Evolutionary conservation across 2,329 filamentous ascomycete genomes (phyloP), one percentile per base, ranked within the genome.

Genomic region (Neofusicoccum kwambonambiense): DNA sequence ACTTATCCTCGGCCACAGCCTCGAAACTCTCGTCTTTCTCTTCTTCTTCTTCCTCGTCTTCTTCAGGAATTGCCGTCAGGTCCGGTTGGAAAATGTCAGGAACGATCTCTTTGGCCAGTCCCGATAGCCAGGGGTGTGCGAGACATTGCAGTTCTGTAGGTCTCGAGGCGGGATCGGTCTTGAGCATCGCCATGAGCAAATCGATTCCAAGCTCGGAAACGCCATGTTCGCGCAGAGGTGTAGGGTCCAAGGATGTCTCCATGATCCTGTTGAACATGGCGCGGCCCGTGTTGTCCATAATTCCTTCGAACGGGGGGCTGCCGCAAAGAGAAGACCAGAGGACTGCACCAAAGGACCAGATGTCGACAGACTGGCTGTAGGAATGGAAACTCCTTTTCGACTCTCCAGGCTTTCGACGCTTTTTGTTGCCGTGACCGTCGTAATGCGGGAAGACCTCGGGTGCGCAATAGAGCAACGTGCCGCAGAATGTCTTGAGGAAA

Each of bases 331-430:
- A 83, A 72, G 91, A 95, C 79, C 93, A 99, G 5, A 98, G 79
- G 1, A 99, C 95, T 13, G 93, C 95, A 15, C 92, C 95, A 52
- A 97, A 87, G 0, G 95, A 98, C 94, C 95, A 99, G 67, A 97
- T 91, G 74, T 99, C 95, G 37, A 98, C 91, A 1, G 93, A 92
- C 67, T 96, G 92, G 73, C 89, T 92, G 76, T 99, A 99, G 22
- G 92, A 88, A 72, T 78, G 81, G 78, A 73, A 83, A 15, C 73
- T 69, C n/a, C 70, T 72, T 41, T 73, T 74, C 13, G 54, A 15
- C 47, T 66, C 62, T 3, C 56, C 77, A 45, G 81, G 80, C 42
- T 81, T 73, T 44, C 89, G 86, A 70, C 87, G 84, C 69, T 88
- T 89, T 65, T 85, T 85, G n/a, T 87, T 84, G 37, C 84, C 83